These are phyloP conservation scores for Kitagawia praeruptora DNA, from an alignment of 129 eudicot species.

Conservation along the genomic window DNA sequence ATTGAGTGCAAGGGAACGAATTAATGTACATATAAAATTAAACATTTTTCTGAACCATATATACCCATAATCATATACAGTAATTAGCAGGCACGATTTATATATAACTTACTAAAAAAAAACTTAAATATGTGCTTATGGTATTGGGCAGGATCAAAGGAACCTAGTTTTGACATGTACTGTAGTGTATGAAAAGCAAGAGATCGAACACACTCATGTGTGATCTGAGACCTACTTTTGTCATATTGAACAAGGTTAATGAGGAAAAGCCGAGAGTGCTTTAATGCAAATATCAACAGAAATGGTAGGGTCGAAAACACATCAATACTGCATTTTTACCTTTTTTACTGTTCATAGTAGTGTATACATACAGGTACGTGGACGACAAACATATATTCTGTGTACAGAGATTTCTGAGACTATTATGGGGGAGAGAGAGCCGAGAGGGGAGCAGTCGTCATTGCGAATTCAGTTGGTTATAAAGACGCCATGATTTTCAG, in stretches of 20 bases:
- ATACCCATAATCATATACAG: no score
- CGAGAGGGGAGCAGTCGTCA: background rate
- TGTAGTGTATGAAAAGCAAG: background rate
- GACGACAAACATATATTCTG: constrained; percentile 3
- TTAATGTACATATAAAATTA: no score
- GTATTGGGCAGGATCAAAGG: no score
- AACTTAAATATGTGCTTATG: no score
- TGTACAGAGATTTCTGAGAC: background rate
- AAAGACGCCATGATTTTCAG: constrained; percentile 35
- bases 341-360: no score
- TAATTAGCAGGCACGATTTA: no score
- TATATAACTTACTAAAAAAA: no score
- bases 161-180: no score
- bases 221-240: constrained; percentile 8
- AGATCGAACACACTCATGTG: constrained; percentile 11
- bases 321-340: background rate
- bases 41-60: no score
- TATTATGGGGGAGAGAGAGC: background rate
- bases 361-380: background rate
- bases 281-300: background rate
- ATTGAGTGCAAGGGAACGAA: background rate
- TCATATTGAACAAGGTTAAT: background rate
- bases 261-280: background rate
- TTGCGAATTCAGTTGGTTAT: background rate
- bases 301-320: background rate